Percentiles rank a stretch among this genome's conserved stretches.
Evolutionary conservation across 1,284 basidiomycete genomes (phyloP).

Genomic region (Trichosporon inkin): DNA sequence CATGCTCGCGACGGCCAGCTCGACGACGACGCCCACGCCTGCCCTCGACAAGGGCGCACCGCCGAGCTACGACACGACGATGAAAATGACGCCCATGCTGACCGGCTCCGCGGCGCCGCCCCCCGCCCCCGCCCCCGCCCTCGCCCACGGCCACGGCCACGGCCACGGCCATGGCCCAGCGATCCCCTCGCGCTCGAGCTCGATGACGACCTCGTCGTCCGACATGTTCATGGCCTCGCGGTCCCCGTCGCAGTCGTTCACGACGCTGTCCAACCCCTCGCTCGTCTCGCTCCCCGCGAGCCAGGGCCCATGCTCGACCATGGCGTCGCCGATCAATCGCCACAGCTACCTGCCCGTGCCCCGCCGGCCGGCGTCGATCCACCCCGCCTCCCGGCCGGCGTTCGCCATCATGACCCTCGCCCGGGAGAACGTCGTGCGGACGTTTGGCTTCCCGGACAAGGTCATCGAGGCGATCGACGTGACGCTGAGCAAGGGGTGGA

Average conservation of each 20-base stretch:
- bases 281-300: not conserved
- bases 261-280: not conserved
- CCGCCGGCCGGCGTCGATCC: not conserved
- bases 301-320: not conserved
- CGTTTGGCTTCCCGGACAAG: not conserved
- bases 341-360: not conserved
- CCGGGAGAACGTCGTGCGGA: not conserved
- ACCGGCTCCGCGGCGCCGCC: too few species aligned
- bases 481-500: constrained; percentile 6
- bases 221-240: constrained; percentile 3
- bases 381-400: not conserved
- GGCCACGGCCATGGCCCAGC: not conserved
- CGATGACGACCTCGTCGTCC: not conserved
- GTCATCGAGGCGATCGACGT: constrained; percentile 7
- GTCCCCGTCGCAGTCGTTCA: not conserved
- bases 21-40: not conserved
- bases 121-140: too few species aligned
- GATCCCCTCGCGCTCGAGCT: constrained; percentile 3
- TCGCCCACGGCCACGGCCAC: not conserved
- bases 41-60: constrained; percentile 1
- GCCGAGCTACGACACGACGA: constrained; percentile 1
- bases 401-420: constrained; percentile 6
- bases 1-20: not conserved
- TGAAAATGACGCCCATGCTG: constrained; percentile 3
- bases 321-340: not conserved